Base-by-base conservation (phyloP, 805 yeast genomes). In the Myxozyma kluyveri region DNA sequence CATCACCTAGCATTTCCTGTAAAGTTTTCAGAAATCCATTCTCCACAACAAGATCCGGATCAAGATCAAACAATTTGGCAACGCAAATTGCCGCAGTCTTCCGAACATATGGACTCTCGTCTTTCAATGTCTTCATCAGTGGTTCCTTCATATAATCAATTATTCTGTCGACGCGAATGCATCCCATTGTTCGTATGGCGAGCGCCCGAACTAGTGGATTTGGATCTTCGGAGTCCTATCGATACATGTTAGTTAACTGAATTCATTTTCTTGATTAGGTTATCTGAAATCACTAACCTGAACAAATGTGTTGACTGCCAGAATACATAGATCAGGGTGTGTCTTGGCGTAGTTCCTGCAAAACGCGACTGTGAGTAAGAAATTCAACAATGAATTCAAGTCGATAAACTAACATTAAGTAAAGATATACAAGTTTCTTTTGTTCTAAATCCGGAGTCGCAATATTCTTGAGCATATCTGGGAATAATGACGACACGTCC, bases 121-220 rank as follows among this genome's bases (percentile, higher is more conserved):
- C 99, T 54, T 75, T 77, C 61, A 93, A 73, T 1, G 98, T 90
- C 62, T 86, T 78, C 57, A 83, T 82, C 59, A 93, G 74, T 0
- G 99, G 99, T 19, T 84, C 83, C 58, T 88, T 93, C 82, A 93
- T 81, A 67, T 93, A 93, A 66, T 91, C 98, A 39, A 89, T 87
- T 82, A 93, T 90, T 69, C 86, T 90, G 65, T 87, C 95, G 18
- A 93, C 98, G 41, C 98, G 75, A 45, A 93, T 89, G 72, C 97
- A 91, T 0, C 99, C 98, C 99, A 93, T 93, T 10, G 99, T 93
- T 65, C 99, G 80, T 54, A 93, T 90, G 0, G 99, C 98, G 71
- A 93, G 79, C 0, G 98, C 96, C 49, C 98, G 78, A 23, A 93
- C 90, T 62, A 95, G 76, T 1, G 99, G 99, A 65, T 93, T 93